Evolutionary conservation across 2,329 filamentous ascomycete genomes (phyloP).

Genomic region (Xylaria multiplex): DNA sequence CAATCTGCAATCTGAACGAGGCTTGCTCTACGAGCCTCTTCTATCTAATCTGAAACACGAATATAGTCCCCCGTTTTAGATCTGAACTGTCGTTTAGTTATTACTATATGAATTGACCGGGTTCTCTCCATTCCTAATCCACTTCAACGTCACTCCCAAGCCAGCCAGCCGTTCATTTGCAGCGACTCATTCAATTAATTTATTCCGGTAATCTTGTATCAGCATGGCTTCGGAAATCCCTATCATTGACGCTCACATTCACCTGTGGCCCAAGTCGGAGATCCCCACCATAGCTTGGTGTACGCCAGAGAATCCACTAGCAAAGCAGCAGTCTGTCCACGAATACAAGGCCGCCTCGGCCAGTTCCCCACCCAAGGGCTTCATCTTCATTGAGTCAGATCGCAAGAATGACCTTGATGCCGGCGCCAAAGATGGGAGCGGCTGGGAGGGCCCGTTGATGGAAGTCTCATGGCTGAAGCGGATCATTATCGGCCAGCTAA

Average conservation of each 20-base stretch:
- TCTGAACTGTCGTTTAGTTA: not conserved
- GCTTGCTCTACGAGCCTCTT: not conserved
- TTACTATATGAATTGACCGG: no score
- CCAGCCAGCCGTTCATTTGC: not conserved
- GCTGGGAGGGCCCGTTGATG: constrained; percentile 74
- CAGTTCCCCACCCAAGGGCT: constrained; percentile 67
- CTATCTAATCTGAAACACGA: constrained; percentile 9
- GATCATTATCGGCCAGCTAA: constrained; percentile 69
- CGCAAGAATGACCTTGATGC: constrained; percentile 69
- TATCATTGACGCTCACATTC: constrained; percentile 91
- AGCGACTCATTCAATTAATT: not conserved
- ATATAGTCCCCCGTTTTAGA: not conserved
- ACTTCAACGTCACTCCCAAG: no score
- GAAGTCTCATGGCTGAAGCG: constrained; percentile 77
- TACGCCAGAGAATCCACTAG: constrained; percentile 66
- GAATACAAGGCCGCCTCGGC: constrained; percentile 66
- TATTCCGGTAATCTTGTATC: not conserved
- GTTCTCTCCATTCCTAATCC: no score
- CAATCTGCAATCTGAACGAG: not conserved
- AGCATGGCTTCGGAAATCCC: constrained; percentile 55
- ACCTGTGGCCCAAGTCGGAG: constrained; percentile 81
- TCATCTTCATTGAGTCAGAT: constrained; percentile 86
- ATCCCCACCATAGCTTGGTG: constrained; percentile 76
- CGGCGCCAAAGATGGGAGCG: constrained; percentile 57
- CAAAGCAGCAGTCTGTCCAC: constrained; percentile 70